Percentiles rank a stretch among this genome's conserved stretches.
Conservation (phyloP, 805 yeast species). For the Wickerhamomyces silvicola region DNA sequence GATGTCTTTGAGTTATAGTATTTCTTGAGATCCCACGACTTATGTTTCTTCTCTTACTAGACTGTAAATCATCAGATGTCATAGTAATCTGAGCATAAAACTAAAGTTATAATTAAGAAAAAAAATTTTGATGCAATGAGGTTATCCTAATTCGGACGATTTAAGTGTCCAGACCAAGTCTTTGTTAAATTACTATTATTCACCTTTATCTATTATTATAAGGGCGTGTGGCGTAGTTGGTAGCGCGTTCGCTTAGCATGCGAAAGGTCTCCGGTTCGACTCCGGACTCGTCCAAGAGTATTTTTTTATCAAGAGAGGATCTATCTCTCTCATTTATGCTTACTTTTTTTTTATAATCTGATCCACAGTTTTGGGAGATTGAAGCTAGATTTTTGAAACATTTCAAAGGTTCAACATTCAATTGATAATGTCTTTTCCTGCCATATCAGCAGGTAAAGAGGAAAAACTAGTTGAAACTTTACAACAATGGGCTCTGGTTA, state of each 20-base stretch:
- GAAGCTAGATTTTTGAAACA: neutral
- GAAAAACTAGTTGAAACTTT: slow-evolving; percentile 37
- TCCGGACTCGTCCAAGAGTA: slow-evolving; percentile 77
- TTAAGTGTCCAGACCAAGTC: neutral
- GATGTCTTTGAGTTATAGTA: slow-evolving; percentile 45
- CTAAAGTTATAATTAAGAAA: too few relatives aligned
- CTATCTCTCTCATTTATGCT: too few relatives aligned
- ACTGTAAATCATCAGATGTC: slow-evolving; percentile 15
- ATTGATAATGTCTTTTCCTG: slow-evolving; percentile 20
- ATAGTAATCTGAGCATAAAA: too few relatives aligned
- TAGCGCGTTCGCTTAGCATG: slow-evolving; percentile 79
- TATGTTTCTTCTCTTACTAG: slow-evolving; percentile 16
- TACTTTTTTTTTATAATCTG: too few relatives aligned
- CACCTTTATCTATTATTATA: neutral
- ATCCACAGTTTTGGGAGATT: too few relatives aligned
- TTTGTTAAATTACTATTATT: neutral
- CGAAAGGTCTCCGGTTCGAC: slow-evolving; percentile 75
- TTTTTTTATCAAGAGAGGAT: too few relatives aligned
- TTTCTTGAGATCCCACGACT: slow-evolving; percentile 18
- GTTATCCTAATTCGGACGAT: too few relatives aligned
- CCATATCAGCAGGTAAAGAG: slow-evolving; percentile 20
- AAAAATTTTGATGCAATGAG: too few relatives aligned
- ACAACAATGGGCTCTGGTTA: slow-evolving; percentile 70
- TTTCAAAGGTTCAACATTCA: neutral
- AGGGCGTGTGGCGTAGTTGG: slow-evolving; percentile 81